phyloP scores from a whole-genome alignment of 768 basidiomycete species.

The Amanita molliuscula region DNA sequence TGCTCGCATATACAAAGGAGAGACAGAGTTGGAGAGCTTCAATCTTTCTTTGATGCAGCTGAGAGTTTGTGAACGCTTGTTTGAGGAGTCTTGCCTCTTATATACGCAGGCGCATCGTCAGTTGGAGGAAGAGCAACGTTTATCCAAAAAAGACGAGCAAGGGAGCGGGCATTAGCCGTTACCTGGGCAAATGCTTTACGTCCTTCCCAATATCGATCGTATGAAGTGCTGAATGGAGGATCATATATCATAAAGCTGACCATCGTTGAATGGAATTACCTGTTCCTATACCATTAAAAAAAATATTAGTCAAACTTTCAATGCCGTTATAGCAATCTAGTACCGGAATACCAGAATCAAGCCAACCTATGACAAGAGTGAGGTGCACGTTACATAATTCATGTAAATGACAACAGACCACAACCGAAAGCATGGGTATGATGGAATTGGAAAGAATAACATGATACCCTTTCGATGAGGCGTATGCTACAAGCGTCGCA shows the following conservation, averaged over 20 bases:
- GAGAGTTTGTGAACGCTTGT: constrained; percentile 33
- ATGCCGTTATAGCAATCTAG: background rate
- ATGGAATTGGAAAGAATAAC: constrained; percentile 73
- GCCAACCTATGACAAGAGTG: constrained; percentile 48
- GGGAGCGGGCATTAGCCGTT: constrained; percentile 64
- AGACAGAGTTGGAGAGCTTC: constrained; percentile 59
- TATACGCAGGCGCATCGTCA: constrained; percentile 28
- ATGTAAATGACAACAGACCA: constrained; percentile 41
- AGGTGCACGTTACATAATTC: background rate
- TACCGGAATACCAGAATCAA: constrained; percentile 83
- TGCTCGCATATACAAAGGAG: constrained; percentile 63
- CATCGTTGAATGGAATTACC: constrained; percentile 24
- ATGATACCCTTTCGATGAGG: constrained; percentile 42
- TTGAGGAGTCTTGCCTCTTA: constrained; percentile 43
- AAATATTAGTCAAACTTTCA: background rate
- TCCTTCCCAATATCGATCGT: constrained; percentile 85
- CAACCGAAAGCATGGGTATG: constrained; percentile 81
- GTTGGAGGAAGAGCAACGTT: constrained; percentile 57
- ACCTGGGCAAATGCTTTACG: constrained; percentile 73
- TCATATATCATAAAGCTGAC: background rate
- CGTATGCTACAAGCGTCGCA: constrained; percentile 50
- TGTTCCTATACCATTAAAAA: constrained; percentile 36
- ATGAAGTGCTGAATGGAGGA: constrained; percentile 50
- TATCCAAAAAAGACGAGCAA: constrained; percentile 73
- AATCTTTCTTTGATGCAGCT: constrained; percentile 58